Evolutionary conservation across 352 stramenopile genomes (phyloP).

Genomic region (Globisporangium ultimum): DNA sequence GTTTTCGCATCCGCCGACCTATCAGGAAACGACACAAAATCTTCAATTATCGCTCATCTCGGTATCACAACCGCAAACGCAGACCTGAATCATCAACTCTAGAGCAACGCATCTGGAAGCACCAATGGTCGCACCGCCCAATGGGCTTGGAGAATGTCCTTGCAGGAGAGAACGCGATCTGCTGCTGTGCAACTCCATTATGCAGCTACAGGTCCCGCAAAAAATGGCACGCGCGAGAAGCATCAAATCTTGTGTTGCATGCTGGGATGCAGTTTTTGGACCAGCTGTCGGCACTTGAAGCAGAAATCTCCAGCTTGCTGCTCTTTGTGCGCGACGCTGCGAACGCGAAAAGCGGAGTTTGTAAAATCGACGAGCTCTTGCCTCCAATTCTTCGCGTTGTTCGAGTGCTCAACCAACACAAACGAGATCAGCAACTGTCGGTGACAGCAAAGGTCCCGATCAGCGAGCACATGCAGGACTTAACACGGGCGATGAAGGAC

Average conservation of each 20-base stretch:
- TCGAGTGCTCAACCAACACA: conserved; percentile 1
- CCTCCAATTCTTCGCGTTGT: conserved; percentile 3
- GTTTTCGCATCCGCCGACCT: too few relatives aligned
- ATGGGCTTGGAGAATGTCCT: background rate
- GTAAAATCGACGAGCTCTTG: conserved; percentile 7
- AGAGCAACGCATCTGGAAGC: background rate
- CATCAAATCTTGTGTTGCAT: conserved; percentile 1
- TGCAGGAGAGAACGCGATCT: background rate
- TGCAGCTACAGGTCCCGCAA: too few relatives aligned
- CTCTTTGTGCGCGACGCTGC: conserved; percentile 2
- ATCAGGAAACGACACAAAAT: too few relatives aligned
- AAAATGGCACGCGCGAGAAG: too few relatives aligned
- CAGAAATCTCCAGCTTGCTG: conserved; percentile 1
- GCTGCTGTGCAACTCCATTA: too few relatives aligned
- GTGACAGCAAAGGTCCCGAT: conserved; percentile 2
- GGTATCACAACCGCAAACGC: background rate
- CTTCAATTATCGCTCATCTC: too few relatives aligned
- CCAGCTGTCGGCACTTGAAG: background rate
- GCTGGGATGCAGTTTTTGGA: conserved; percentile 6
- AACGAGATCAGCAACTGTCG: background rate
- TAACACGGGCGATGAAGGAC: conserved; percentile 17
- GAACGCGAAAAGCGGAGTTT: background rate
- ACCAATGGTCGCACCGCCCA: background rate
- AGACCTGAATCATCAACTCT: background rate
- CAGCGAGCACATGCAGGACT: conserved; percentile 1